Base-by-base conservation (phyloP, 305 asterid genomes). In the Lippia alba region DNA sequence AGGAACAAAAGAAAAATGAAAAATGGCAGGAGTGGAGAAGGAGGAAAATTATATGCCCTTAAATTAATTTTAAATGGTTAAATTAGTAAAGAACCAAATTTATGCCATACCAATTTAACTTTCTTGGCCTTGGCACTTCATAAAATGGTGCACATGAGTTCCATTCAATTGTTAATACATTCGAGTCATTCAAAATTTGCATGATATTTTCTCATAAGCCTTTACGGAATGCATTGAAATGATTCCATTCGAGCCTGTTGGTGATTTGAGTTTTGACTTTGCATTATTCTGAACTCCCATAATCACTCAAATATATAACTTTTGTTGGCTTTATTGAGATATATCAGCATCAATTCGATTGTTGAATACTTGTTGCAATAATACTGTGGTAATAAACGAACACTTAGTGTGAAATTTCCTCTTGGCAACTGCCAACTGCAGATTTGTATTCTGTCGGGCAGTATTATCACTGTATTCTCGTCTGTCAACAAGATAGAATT, bases 371-470 rank as follows among this genome's bases (percentile, higher is more conserved):
- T 45, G 36, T 53, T 63, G 15, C 34, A 6, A 36, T 45, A 3
- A 39, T 44, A 24, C 36, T 3, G 65, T 57, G 59, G 45, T 62
- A 12, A 9, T 8, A 14, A 30, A 44, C 15, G 64, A 61, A 61
- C 30, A 7, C 6, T 66, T 49, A 56, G 36, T 64, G 19, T 74
- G 58, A 70, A 33, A 57, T 73, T 32, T 50, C 56, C 58, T 24
- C 30, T 61, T 75, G 7, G 16, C 30, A 24, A 24, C 30, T 24
- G 1, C 64, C 73, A 62, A 18, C 60, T 80, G 86, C 96, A 93
- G 98, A 85, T 93, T 93, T 81, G 69, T 93, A 64, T 90, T 93
- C 75, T 89, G 90, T 59, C 89, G 96, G 71, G 87, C 96, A 33
- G 92, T 84, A 70, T 69, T 93, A 61, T 78, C 86, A 17, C 71